phyloP scores from a whole-genome alignment of 768 basidiomycete species.

The Sporobolomyces pararoseus region DNA sequence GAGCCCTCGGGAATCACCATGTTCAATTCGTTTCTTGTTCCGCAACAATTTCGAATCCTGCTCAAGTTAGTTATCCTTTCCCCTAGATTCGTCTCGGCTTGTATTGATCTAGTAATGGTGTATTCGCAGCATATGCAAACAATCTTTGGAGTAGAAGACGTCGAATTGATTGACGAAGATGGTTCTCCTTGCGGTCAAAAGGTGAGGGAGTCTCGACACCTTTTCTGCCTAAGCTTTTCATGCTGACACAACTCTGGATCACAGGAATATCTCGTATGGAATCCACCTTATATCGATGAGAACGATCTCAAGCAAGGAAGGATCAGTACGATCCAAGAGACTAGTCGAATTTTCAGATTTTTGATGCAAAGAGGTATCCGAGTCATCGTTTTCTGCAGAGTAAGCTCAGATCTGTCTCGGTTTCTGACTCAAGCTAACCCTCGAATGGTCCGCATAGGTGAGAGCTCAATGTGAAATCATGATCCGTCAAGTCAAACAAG shows the following conservation, averaged over 20 bases:
- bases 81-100: neutral
- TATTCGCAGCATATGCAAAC: slow-evolving; percentile 67
- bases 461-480: slow-evolving; percentile 61
- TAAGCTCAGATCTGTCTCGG: slow-evolving; percentile 44
- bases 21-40: slow-evolving; percentile 72
- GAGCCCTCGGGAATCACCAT: slow-evolving; percentile 43
- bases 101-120: neutral
- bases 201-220: slow-evolving; percentile 18
- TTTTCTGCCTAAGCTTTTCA: too few relatives aligned
- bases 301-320: slow-evolving; percentile 59
- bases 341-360: slow-evolving; percentile 67
- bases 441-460: neutral
- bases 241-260: neutral
- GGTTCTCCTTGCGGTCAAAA: slow-evolving; percentile 77
- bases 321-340: slow-evolving; percentile 63
- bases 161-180: slow-evolving; percentile 69
- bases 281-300: slow-evolving; percentile 60
- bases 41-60: slow-evolving; percentile 76
- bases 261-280: slow-evolving; percentile 71
- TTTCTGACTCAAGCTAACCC: neutral
- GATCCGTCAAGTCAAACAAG: slow-evolving; percentile 70
- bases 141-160: slow-evolving; percentile 67
- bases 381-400: slow-evolving; percentile 86
- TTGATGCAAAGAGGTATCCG: slow-evolving; percentile 76
- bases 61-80: slow-evolving; percentile 42